Conservation (phyloP, 2,329 filamentous ascomycete genomes). For the Sclerotinia subarctica region DNA sequence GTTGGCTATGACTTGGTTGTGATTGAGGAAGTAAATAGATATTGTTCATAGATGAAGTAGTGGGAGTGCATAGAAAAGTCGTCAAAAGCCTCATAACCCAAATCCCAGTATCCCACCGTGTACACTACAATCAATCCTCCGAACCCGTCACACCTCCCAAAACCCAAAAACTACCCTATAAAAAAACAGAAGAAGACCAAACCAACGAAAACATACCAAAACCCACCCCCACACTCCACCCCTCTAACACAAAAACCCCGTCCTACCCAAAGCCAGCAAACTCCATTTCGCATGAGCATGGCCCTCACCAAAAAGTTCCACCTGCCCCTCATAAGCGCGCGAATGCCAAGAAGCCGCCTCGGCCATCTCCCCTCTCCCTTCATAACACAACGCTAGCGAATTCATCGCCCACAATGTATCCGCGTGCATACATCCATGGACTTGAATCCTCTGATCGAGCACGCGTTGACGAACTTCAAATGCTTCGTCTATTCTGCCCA, state of each 20-base stretch:
- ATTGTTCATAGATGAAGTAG: neutral
- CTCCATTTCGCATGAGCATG: slow-evolving; percentile 15
- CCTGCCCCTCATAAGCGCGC: slow-evolving; percentile 4
- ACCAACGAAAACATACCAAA: neutral
- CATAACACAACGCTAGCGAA: neutral
- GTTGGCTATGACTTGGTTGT: neutral
- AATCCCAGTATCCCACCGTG: too few species aligned
- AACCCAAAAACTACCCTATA: neutral
- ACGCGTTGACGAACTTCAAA: neutral
- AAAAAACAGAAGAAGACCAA: too few species aligned
- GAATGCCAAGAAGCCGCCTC: slow-evolving; percentile 1
- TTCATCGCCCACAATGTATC: slow-evolving; percentile 21
- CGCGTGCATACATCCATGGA: neutral
- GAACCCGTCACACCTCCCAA: too few species aligned
- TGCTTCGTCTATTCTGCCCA: neutral
- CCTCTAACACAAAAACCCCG: slow-evolving; percentile 5
- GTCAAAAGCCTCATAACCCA: neutral
- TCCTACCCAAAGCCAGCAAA: slow-evolving; percentile 7
- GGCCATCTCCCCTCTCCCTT: neutral
- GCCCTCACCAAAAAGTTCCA: neutral
- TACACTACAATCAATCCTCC: too few species aligned
- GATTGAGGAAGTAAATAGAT: neutral
- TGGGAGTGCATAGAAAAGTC: neutral
- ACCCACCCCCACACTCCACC: too few species aligned
- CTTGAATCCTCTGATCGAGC: neutral